Evolutionary conservation across 495 filamentous ascomycete genomes (phyloP), one percentile per base, ranked within the genome.

Genomic region (Extremus antarcticus): DNA sequence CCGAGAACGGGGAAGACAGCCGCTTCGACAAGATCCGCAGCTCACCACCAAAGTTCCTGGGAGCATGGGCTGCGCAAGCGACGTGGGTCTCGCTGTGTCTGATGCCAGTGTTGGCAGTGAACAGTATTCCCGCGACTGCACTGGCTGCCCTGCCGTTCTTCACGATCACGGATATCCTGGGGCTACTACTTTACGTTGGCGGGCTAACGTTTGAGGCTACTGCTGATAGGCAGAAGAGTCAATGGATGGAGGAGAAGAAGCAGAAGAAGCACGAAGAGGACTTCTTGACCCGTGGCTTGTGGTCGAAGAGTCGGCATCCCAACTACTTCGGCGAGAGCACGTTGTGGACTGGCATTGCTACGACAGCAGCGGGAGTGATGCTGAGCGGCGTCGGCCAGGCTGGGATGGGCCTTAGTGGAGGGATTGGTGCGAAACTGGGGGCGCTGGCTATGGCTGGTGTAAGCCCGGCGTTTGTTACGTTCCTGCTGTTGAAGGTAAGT

Each of bases 241-340:
- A 61, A 17, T 85, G 82, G 84, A 50, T 71, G 29, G 59, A 66
- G 50, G 77, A 74, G 24, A 81, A 79, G 67, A 70, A 72, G 51
- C 66, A 71, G 35, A 84, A 83, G 68, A 66, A 74, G 51, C 82
- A 86, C 57, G 73, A 72, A 21, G 82, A 85, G 67, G 71, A 76
- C 53, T 85, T 85, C 56, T 59, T 85, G 45, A 78, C 78, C 1
- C 61, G 65, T 1, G 81, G 83, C 0, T 56, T 85, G 51, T 85
- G 81, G 80, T 66, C 66, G 8, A 71, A 73, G 61, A 79, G 77
- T 29, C 67, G 79, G 29, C 81, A 81, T 67, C 83, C 82, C 4
- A 84, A 86, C 55, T 86, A 86, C 65, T 81, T 82, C 54, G 83
- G 83, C 1, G 83, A 87, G 63, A 71, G 67, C 15, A 80, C 77